Evolutionary conservation across 2,329 filamentous ascomycete genomes (phyloP).

Genomic region (Elsinoe necatrix): DNA sequence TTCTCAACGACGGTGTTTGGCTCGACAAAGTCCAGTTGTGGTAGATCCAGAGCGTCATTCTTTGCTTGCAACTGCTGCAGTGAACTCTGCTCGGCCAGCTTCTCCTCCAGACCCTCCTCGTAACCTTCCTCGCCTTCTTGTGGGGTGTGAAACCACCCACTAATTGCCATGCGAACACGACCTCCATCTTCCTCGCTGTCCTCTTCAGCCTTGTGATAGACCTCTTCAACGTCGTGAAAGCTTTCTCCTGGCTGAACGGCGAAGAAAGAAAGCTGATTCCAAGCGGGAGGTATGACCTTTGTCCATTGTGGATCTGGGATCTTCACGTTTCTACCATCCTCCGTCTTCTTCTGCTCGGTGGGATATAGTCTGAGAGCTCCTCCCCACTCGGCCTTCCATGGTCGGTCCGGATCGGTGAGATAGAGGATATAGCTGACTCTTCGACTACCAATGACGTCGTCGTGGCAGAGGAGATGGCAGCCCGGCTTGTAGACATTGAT

Average conservation of each 20-base stretch:
- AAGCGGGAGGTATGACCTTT: constrained; percentile 83
- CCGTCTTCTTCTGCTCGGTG: constrained; percentile 51
- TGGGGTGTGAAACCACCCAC: constrained; percentile 97
- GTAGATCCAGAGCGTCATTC: constrained; percentile 79
- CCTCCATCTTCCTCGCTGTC: constrained; percentile 57
- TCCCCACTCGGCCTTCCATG: constrained; percentile 88
- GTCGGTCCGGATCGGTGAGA: constrained; percentile 79
- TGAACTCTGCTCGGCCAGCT: constrained; percentile 79
- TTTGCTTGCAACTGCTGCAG: constrained; percentile 89
- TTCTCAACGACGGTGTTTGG: constrained; percentile 37
- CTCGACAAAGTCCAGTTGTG: constrained; percentile 44
- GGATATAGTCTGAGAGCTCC: constrained; percentile 86
- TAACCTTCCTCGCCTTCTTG: constrained; percentile 91
- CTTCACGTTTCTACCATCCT: constrained; percentile 63
- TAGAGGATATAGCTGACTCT: constrained; percentile 97
- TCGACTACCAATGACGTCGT: constrained; percentile 96
- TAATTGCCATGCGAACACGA: constrained; percentile 91
- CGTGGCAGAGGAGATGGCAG: constrained; percentile 90
- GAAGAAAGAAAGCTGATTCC: constrained; percentile 97
- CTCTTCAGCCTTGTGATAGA: constrained; percentile 61
- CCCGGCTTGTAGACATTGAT: constrained; percentile 98
- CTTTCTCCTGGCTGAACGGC: constrained; percentile 97
- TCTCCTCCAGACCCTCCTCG: constrained; percentile 78
- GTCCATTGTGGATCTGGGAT: constrained; percentile 70
- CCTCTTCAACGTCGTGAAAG: constrained; percentile 98